Evolutionary conservation across 2,329 filamentous ascomycete genomes (phyloP), one percentile per base, ranked within the genome.

Genomic region (Annulohypoxylon truncatum): DNA sequence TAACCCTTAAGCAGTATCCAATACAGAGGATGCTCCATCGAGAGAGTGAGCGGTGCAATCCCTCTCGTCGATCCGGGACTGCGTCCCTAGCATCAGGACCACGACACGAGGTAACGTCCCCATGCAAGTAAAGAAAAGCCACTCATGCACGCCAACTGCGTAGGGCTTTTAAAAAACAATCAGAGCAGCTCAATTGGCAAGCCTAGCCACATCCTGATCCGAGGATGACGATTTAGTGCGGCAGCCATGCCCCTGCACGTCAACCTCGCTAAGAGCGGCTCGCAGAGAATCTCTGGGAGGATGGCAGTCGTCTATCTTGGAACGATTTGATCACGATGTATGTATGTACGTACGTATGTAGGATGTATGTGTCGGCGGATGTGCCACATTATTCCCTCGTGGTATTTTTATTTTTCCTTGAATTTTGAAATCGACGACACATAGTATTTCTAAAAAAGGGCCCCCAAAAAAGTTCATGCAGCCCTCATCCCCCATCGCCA

Each of bases 241-340:
- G 67, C 50, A 64, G 48, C 44, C 28, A 38, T 57, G 46, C 48
- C 63, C 51, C 64, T 68, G 69, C 67, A 61, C 64, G 57, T 71
- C 62, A 64, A 63, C 54, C 64, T 71, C 69, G 69, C 69, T 68
- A 70, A 69, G 44, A 59, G 69, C 69, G 69, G 69, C 69, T 71
- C 60, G 61, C 64, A 66, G 55, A 66, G 69, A 71, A 71, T 71
- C 59, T 55, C 38, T 56, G 52, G 28, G 46, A 46, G n/a, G 61
- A 56, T 46, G 48, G 29, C 13, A 57, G 47, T 58, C 38, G 55
- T 58, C 35, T 60, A 62, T 60, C 62, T 61, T 64, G 53, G 66
- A 64, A 61, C 64, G 42, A 55, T 50, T 54, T 40, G 51, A 68
- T 68, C 63, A 60, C 46, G 60, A 71, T 69, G 57, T 63, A 64